These are phyloP conservation scores for Cymodocea nodosa DNA, from an alignment of 116 monocot species.

Conservation along the genomic window DNA sequence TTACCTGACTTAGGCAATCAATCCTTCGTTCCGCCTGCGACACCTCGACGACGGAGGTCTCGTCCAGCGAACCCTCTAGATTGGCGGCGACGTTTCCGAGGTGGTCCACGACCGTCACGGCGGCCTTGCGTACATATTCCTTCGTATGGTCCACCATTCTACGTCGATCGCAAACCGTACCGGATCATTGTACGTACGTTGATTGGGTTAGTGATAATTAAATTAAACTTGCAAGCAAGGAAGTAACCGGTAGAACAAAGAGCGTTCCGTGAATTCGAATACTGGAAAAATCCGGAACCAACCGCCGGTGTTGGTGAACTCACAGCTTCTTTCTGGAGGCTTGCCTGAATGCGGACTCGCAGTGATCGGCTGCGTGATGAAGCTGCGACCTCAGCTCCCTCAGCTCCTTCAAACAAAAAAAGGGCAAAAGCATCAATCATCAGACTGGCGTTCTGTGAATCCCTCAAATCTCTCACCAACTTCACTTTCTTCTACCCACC, in stretches of 20 bases:
- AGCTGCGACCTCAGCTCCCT: constrained; percentile 1
- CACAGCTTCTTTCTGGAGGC: constrained; percentile 1
- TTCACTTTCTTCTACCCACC: too few relatives aligned
- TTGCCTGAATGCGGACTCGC: not conserved
- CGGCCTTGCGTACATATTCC: not conserved
- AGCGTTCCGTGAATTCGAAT: too few relatives aligned
- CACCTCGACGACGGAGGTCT: not conserved
- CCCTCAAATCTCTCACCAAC: too few relatives aligned
- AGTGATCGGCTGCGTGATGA: constrained; percentile 2
- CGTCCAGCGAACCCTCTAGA: not conserved
- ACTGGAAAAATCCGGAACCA: not conserved
- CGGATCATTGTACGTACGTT: too few relatives aligned
- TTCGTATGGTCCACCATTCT: constrained; percentile 1
- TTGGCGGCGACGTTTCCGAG: constrained; percentile 5
- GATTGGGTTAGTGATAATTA: too few relatives aligned
- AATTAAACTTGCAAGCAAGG: not conserved
- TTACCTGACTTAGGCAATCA: not conserved
- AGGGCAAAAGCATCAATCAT: not conserved
- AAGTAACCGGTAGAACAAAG: not conserved
- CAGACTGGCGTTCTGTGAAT: too few relatives aligned
- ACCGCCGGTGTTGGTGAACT: not conserved
- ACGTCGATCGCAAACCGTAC: too few relatives aligned
- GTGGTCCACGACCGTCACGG: constrained; percentile 3
- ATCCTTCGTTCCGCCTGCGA: not conserved
- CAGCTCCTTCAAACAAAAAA: not conserved